These are phyloP conservation scores for Hypoxylon rickii DNA, from an alignment of 495 filamentous ascomycete species.

Conservation along the genomic window DNA sequence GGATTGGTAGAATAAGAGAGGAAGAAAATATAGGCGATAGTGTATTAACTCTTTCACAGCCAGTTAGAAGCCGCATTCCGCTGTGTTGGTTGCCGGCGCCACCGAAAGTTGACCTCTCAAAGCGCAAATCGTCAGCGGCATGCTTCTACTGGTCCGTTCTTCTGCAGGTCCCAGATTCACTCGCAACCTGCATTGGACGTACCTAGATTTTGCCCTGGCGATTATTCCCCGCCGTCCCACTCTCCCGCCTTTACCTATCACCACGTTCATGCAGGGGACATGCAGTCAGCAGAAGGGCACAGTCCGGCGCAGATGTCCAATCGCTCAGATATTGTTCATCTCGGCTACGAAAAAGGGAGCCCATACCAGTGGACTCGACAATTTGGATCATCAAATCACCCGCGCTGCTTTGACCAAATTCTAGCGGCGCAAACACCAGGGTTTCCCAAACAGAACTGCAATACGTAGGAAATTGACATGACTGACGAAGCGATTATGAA, in stretches of 20 bases:
- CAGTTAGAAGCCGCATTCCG: slow-evolving; percentile 20
- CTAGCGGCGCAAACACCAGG: background rate
- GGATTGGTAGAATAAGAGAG: slow-evolving; percentile 3
- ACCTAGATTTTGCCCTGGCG: slow-evolving; percentile 19
- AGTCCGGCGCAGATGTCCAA: background rate
- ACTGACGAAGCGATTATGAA: too few species aligned
- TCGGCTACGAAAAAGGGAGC: slow-evolving; percentile 6
- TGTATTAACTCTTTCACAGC: slow-evolving; percentile 6
- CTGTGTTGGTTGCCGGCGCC: slow-evolving; percentile 15
- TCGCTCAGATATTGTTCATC: background rate
- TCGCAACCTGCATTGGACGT: slow-evolving; percentile 17
- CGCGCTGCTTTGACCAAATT: background rate
- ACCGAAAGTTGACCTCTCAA: slow-evolving; percentile 22
- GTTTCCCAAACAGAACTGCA: too few species aligned
- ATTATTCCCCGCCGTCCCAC: slow-evolving; percentile 22
- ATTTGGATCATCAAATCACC: background rate
- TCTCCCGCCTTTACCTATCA: slow-evolving; percentile 19
- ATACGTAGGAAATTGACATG: too few species aligned
- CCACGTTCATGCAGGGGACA: slow-evolving; percentile 25
- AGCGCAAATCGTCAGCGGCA: slow-evolving; percentile 13
- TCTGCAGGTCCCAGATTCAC: slow-evolving; percentile 29
- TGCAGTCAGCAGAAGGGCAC: too few species aligned
- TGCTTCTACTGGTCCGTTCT: slow-evolving; percentile 21
- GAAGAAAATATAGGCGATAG: slow-evolving; percentile 3
- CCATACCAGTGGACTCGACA: background rate